Conservation (phyloP, 148 eudicot species). For the Selenicereus undatus region DNA sequence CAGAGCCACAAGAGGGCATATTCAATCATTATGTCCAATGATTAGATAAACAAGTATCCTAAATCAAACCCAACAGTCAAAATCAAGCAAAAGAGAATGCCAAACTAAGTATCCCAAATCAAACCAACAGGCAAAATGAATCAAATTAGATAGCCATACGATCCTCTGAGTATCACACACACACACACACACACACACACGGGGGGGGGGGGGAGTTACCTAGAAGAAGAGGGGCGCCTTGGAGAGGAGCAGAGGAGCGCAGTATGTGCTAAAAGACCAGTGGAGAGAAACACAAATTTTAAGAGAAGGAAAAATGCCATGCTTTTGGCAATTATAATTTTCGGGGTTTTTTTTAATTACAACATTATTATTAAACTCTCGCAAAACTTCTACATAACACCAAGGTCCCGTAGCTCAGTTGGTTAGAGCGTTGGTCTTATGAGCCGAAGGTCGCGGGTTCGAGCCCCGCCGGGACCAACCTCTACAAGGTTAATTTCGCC, state of each 20-base stretch:
- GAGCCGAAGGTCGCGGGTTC: slow-evolving; percentile 99
- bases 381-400: no score
- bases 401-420: slow-evolving; percentile 99
- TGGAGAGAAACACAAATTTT: not conserved
- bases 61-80: not conserved
- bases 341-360: no score
- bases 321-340: no score
- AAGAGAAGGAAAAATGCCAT: no score
- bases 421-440: slow-evolving; percentile 99
- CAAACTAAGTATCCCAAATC: not conserved
- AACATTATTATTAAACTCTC: no score
- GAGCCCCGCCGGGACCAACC: slow-evolving; percentile 91
- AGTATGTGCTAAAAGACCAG: not conserved
- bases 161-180: not conserved
- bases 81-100: not conserved
- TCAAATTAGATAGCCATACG: not conserved
- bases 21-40: not conserved
- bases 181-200: no score
- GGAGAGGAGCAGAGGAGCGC: not conserved
- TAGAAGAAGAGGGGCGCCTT: not conserved
- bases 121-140: not conserved
- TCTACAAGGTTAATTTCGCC: not conserved
- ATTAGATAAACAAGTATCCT: not conserved
- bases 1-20: not conserved
- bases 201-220: no score